Base-by-base conservation (phyloP, 148 eudicot species). In the Silene latifolia region DNA sequence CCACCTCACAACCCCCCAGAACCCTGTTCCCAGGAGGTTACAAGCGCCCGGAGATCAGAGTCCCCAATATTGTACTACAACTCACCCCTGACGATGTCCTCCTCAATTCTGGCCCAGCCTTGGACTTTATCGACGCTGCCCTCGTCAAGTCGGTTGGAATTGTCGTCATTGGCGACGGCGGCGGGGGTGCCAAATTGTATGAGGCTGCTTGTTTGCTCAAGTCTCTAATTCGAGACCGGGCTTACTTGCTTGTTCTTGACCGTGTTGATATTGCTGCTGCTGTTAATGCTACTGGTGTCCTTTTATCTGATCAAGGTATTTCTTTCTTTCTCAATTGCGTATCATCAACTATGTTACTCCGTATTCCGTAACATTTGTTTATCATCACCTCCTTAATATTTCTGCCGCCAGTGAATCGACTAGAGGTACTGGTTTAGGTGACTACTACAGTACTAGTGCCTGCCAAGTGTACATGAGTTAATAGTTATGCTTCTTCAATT, bases 211-310 rank as follows among this genome's bases (percentile, higher is more conserved):
- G 93, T 76, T 86, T 86, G 86, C 79, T 93, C 80, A 93, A 93
- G 82, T 85, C 90, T 47, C 88, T 93, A 72, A 86, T 93, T 67
- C 78, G 87, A 64, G 95, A 91, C 42, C 79, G 98, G 13, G 98
- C 97, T n/a, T 93, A 82, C 58, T 84, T 93, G 84, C 72, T 93
- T 85, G 80, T 93, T 57, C 79, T 84, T 39, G 98, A 94, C 78
- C 84, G 98, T 57, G 98, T 91, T 66, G 98, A 94, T 82, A 88
- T 94, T 73, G 98, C 98, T 39, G 89, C 91, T 73, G 97, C 97
- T 78, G 89, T 91, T 78, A 82, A 83, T 83, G 98, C 98, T 47
- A 86, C 85, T 71, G 98, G 98, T 2, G 97, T 94, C 76, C 77
- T 94, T 56, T 83, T 91, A 61, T 94, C 98, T 42, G 96, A 94